Base-by-base conservation (phyloP, 192 early-diverging fungal genomes). In the Entomortierella chlamydospora region DNA sequence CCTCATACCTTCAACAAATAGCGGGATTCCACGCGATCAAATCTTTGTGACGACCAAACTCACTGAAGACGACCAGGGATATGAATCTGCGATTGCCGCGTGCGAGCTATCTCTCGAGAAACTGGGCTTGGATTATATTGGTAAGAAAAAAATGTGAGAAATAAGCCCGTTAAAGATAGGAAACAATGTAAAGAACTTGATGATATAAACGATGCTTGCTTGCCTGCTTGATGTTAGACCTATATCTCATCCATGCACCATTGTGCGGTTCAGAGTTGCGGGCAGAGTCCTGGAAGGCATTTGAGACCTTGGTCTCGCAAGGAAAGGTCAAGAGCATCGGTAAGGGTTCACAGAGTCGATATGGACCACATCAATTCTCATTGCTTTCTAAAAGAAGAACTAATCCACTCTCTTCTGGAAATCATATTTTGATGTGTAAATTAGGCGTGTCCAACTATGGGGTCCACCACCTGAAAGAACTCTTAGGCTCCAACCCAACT, bases 41-140 rank as follows among this genome's bases (percentile, higher is more conserved):
- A 83, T 92, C 42, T 92, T 87, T 64, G 71, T 92, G 43, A 90
- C 89, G 6, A 90, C 90, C 30, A 92, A 92, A 68, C 72, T 92
- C 20, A 87, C 83, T 70, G 72, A 86, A 34, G 58, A 85, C 17
- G 84, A 90, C 62, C 88, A 90, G 50, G 86, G 86, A 12, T 84
- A 72, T 62, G 77, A 87, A 7, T 76, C 69, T 22, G 83, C 85
- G 9, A 70, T 89, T 30, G 61, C 82, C 45, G 90, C 87, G 3
- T 83, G 85, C 37, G 81, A 88, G 26, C 47, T 67, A 20, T 87
- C 88, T 20, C 69, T 91, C 39, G 17, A 82, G 53, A 84, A 85
- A 23, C 73, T 93, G 18, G 81, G 82, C 6, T 57, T 85, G 23
- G 82, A 73, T 11, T 91, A 90, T 58, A 55, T 93, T 33, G 91